These are phyloP conservation scores for Zygnema cylindricum DNA, from an alignment of 139 green algal species.

Conservation along the genomic window DNA sequence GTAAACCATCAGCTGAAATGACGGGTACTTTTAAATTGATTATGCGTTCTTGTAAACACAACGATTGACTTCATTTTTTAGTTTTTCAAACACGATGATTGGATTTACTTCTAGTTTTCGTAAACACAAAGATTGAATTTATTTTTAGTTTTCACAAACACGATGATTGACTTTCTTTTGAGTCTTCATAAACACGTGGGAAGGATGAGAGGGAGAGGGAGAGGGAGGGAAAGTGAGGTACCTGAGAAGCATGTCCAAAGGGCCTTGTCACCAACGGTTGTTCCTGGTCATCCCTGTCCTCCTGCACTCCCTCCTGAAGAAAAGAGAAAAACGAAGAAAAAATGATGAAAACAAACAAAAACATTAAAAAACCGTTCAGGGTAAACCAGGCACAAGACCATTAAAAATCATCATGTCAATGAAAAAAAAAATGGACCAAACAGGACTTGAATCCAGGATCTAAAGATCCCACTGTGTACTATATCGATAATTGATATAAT, in stretches of 20 bases:
- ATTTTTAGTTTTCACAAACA: not conserved
- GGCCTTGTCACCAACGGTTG: constrained; percentile 61
- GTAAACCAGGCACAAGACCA: not conserved
- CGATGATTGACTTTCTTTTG: constrained; percentile 4
- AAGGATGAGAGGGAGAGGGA: constrained; percentile 2
- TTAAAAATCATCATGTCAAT: not conserved
- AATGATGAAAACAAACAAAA: too few relatives aligned
- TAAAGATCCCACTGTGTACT: not conserved
- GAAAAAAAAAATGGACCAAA: not conserved
- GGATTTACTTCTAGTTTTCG: not conserved
- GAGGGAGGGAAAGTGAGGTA: constrained; percentile 20
- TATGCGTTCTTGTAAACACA: too few relatives aligned
- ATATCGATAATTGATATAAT: too few relatives aligned
- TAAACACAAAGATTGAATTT: not conserved
- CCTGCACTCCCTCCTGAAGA: constrained; percentile 39
- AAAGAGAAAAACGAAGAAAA: not conserved
- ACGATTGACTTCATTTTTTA: too few relatives aligned
- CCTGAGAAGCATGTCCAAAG: constrained; percentile 64
- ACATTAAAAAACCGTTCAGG: constrained; percentile 15
- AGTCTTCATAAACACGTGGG: not conserved
- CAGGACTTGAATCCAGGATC: not conserved
- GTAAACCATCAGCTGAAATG: too few relatives aligned
- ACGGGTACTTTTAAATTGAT: too few relatives aligned
- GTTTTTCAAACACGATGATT: too few relatives aligned
- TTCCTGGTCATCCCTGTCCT: constrained; percentile 57